Evolutionary conservation across 163 green algal genomes (phyloP).

Genomic region (Picocystis sp.): DNA sequence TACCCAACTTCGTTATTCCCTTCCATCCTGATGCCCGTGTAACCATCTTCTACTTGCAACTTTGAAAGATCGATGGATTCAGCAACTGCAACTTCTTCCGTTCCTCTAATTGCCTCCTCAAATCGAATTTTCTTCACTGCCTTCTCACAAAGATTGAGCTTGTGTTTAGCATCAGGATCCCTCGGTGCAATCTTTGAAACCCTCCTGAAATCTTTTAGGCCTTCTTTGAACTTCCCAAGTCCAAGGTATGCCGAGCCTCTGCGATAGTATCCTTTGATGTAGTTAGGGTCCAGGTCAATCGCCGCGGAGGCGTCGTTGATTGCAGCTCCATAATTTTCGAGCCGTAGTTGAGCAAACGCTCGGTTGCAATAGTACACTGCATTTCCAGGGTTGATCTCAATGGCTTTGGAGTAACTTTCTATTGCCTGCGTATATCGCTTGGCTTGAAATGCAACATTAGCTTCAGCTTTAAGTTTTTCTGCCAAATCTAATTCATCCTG

Average conservation of each 20-base stretch:
- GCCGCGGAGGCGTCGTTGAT: constrained; percentile 68
- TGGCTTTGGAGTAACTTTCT: not conserved
- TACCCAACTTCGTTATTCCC: constrained; percentile 35
- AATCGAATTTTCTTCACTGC: constrained; percentile 73
- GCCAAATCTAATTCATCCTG: not conserved
- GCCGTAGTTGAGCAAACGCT: constrained; percentile 59
- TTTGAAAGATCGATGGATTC: no score
- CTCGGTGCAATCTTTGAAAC: constrained; percentile 57
- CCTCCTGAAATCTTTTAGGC: constrained; percentile 72
- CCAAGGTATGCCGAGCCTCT: constrained; percentile 71
- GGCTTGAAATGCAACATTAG: not conserved
- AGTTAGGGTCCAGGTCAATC: constrained; percentile 69
- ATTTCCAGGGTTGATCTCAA: not conserved
- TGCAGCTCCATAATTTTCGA: constrained; percentile 78
- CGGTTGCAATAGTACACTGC: constrained; percentile 52
- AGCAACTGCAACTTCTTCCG: no score
- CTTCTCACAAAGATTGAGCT: constrained; percentile 77
- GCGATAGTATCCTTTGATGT: constrained; percentile 92
- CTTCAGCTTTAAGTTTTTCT: not conserved
- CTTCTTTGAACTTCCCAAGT: constrained; percentile 74
- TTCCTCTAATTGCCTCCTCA: constrained; percentile 49
- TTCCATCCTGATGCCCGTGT: constrained; percentile 10
- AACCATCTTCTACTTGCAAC: no score
- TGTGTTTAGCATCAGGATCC: constrained; percentile 76
- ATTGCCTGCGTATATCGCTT: constrained; percentile 1